phyloP scores from a whole-genome alignment of 768 basidiomycete species.

The Tulasnella sp. region DNA sequence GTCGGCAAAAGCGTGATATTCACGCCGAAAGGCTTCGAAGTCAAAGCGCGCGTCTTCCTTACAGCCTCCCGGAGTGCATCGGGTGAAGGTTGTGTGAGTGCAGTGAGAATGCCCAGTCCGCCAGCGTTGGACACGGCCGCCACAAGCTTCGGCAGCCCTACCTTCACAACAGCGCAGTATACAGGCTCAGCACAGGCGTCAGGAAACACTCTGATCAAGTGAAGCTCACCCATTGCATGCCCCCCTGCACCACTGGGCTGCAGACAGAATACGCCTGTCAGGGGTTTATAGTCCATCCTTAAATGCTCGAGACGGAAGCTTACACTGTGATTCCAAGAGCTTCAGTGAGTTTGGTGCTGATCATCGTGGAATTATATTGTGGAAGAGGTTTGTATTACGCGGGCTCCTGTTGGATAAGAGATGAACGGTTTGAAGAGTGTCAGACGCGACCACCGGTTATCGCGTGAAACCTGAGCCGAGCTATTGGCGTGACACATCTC shows the following conservation, averaged over 20 bases:
- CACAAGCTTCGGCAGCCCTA: constrained; percentile 62
- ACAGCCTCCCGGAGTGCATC: constrained; percentile 73
- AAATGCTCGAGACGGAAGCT: background rate
- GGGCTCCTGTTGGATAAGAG: background rate
- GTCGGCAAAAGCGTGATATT: constrained; percentile 53
- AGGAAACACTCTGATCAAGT: background rate
- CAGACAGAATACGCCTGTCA: background rate
- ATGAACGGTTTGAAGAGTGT: background rate
- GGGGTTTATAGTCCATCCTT: background rate
- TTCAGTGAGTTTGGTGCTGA: constrained; percentile 23
- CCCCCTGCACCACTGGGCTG: constrained; percentile 68
- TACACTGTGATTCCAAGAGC: constrained; percentile 23
- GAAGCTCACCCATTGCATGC: constrained; percentile 74
- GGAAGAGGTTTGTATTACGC: background rate
- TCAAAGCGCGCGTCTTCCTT: constrained; percentile 58
- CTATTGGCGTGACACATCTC: no score
- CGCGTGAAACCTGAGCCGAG: background rate
- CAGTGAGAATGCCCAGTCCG: constrained; percentile 47
- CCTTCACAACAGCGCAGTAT: constrained; percentile 38
- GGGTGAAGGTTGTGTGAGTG: constrained; percentile 71
- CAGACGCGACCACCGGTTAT: background rate
- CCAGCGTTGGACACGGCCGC: constrained; percentile 77
- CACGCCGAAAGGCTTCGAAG: constrained; percentile 61
- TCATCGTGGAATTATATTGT: constrained; percentile 8
- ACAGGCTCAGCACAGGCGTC: background rate